Evolutionary conservation across 2,329 filamentous ascomycete genomes (phyloP), one percentile per base, ranked within the genome.

Genomic region (Malbranchea cinnamomea): DNA sequence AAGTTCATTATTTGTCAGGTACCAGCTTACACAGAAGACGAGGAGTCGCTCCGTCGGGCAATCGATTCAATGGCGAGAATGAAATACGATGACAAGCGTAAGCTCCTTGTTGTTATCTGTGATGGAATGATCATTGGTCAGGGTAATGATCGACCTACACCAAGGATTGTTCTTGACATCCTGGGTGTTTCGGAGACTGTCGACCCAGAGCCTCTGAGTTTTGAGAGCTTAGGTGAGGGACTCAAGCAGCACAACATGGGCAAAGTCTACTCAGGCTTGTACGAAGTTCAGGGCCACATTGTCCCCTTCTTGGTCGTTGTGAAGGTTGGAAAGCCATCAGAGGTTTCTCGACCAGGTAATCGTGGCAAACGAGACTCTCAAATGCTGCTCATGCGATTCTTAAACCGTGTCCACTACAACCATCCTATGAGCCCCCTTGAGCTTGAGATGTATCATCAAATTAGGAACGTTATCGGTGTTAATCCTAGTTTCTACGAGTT

Each of bases 51-150:
- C 15, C 83, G 89, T 32, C 85, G 87, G 65, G 89, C 89, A 35
- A 93, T 98, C 45, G 89, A 98, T 53, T 98, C 89, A 0, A 80
- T 83, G 35, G 85, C 89, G 16, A 71, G 84, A 37, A 94, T 94
- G 84, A 76, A 75, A 42, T 98, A 98, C 50, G 89, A 98, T 47
- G 87, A 98, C 52, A 98, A 98, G 63, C 82, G 89, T 48, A 98
- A 98, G 63, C 68, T 98, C 8, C 65, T 98, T 15, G 74, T 93
- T 41, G 68, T 98, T 37, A 67, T 98, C 40, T 98, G 89, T 48
- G 89, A 98, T 49, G 89, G 89, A 58, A 95, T 98, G 87, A 98
- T 98, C 63, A 91, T 98, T 41, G 89, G 89, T 47, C 85, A 94
- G 60, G 89, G 89, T 48, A 98, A 98, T 57, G 89, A 98, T 53